Evolutionary conservation across 176 grass and related monocot species (phyloP).

Genomic region (Carex pumila): DNA sequence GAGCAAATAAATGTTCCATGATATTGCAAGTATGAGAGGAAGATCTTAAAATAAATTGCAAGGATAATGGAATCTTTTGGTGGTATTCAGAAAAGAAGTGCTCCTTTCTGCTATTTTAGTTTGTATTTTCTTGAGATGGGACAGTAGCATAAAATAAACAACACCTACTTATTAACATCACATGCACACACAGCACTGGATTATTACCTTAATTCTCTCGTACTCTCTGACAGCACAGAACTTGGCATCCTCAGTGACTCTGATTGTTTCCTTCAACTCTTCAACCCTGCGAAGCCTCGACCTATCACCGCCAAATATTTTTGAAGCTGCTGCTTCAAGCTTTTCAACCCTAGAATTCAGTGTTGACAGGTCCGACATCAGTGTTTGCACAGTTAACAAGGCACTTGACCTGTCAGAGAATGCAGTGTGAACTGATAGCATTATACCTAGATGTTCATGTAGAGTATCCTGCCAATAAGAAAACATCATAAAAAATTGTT

Average conservation of each 20-base stretch:
- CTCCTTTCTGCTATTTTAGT: not conserved
- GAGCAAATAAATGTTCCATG: not conserved
- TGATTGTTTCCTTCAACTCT: constrained; percentile 75
- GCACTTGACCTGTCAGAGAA: constrained; percentile 92
- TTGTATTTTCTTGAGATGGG: not conserved
- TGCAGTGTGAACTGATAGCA: constrained; percentile 76
- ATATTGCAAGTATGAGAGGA: not conserved
- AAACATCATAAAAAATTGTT: not conserved
- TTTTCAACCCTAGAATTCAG: constrained; percentile 69
- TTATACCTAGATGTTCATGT: constrained; percentile 89
- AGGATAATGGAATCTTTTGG: too few relatives aligned
- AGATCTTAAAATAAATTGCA: not conserved
- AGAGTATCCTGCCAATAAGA: constrained; percentile 64
- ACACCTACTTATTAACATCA: not conserved
- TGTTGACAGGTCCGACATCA: constrained; percentile 87
- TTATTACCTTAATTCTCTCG: constrained; percentile 87
- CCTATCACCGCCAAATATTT: constrained; percentile 94
- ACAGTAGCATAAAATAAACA: not conserved
- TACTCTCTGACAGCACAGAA: constrained; percentile 82
- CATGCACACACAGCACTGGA: not conserved
- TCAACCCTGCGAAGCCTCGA: constrained; percentile 65
- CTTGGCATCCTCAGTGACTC: constrained; percentile 83
- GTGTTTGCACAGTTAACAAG: constrained; percentile 82
- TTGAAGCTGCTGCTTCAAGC: constrained; percentile 76
- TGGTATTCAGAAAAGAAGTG: not conserved